A percentile compares a stretch with the other conserved stretches of the same genome.
Evolutionary conservation across 345 rosid genomes (phyloP).

Genomic region (Erucastrum elatum): DNA sequence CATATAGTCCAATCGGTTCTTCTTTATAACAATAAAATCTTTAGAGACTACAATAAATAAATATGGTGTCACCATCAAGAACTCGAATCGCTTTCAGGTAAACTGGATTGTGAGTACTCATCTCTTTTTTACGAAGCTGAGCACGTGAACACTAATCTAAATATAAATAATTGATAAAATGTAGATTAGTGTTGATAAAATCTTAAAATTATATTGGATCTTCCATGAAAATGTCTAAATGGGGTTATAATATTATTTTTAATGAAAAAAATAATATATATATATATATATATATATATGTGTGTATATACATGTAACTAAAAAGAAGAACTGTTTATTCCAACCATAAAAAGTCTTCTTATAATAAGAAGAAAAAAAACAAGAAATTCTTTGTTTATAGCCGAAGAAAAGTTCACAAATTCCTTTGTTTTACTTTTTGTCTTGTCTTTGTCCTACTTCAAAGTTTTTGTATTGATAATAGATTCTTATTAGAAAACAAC

Average conservation of each 20-base stretch:
- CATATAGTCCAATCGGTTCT: too few relatives aligned
- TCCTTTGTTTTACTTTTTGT: slow-evolving; percentile 24
- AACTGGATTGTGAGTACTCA: neutral
- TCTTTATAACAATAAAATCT: too few relatives aligned
- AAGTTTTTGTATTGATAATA: slow-evolving; percentile 19
- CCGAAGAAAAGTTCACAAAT: slow-evolving; percentile 37
- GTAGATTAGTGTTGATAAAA: neutral
- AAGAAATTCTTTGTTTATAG: slow-evolving; percentile 35
- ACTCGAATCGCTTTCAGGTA: slow-evolving; percentile 20
- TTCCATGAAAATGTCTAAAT: neutral
- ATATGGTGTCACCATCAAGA: slow-evolving; percentile 14
- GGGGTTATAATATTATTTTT: neutral
- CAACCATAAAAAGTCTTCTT: neutral
- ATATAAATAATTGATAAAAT: too few relatives aligned
- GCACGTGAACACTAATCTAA: slow-evolving; percentile 4
- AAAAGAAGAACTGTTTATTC: neutral
- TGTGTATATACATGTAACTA: neutral
- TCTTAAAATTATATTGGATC: neutral
- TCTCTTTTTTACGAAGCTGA: neutral
- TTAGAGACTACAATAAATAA: too few relatives aligned
- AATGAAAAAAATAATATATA: neutral
- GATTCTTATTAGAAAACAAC: slow-evolving; percentile 32
- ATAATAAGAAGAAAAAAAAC: neutral
- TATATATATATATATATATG: neutral
- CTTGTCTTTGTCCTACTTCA: slow-evolving; percentile 38